phyloP scores from a whole-genome alignment of 768 basidiomycete species.

The Astraeus odoratus region DNA sequence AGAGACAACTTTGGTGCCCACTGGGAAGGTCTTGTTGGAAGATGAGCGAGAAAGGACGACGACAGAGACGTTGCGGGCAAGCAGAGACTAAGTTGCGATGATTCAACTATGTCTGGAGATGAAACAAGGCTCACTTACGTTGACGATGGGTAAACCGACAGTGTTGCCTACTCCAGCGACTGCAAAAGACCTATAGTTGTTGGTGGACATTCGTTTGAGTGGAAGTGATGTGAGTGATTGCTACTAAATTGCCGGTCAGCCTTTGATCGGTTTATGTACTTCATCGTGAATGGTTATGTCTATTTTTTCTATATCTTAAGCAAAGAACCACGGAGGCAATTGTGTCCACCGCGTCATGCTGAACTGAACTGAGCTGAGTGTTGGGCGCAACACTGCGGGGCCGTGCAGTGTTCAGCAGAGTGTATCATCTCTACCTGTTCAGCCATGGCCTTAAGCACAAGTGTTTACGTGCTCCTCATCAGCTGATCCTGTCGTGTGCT shows the following conservation, averaged over 20 bases:
- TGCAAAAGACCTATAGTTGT: constrained; percentile 14
- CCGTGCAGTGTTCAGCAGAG: no score
- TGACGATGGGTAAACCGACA: constrained; percentile 15
- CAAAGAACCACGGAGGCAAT: no score
- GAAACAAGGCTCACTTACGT: constrained; percentile 1
- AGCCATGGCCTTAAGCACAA: no score
- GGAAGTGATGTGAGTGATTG: background rate
- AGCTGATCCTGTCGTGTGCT: no score
- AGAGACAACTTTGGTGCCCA: constrained; percentile 9
- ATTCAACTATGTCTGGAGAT: background rate
- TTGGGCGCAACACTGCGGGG: no score
- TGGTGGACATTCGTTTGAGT: background rate
- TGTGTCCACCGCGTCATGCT: no score
- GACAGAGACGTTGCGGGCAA: constrained; percentile 2
- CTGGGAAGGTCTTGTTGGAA: background rate
- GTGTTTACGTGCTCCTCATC: no score
- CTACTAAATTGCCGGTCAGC: background rate
- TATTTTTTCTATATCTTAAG: no score
- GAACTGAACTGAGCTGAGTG: no score
- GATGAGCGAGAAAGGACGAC: constrained; percentile 5
- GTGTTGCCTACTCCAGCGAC: constrained; percentile 16
- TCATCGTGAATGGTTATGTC: no score
- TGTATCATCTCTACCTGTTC: no score
- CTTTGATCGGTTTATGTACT: background rate
- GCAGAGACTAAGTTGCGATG: constrained; percentile 1